These are phyloP conservation scores for Jamesozyma spencerorum DNA, from an alignment of 805 yeast species.

Conservation along the genomic window DNA sequence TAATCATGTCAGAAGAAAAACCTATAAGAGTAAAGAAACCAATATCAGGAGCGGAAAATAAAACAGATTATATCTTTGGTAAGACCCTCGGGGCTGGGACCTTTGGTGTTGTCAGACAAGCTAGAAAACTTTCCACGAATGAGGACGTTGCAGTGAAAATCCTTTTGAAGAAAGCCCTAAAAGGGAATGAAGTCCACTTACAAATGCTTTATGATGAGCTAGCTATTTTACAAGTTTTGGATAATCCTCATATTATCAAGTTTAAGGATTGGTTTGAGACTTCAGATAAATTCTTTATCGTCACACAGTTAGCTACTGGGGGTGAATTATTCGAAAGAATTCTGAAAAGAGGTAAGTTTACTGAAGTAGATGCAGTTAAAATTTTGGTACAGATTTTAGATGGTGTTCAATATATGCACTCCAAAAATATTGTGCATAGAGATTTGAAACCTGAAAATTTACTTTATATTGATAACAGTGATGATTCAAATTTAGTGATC, in stretches of 20 bases:
- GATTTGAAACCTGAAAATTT: slow-evolving; percentile 93
- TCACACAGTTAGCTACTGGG: slow-evolving; percentile 90
- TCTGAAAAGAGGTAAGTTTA: slow-evolving; percentile 68
- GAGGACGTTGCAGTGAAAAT: slow-evolving; percentile 88
- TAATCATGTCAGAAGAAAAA: slow-evolving; percentile 42
- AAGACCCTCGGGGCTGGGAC: slow-evolving; percentile 90
- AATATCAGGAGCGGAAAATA: slow-evolving; percentile 69
- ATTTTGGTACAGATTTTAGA: slow-evolving; percentile 65
- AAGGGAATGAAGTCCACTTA: slow-evolving; percentile 52
- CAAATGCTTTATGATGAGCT: slow-evolving; percentile 74
- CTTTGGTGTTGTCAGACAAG: slow-evolving; percentile 85
- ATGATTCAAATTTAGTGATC: slow-evolving; percentile 64
- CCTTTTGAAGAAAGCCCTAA: slow-evolving; percentile 72
- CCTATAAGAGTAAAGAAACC: too few species aligned
- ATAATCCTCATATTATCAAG: slow-evolving; percentile 82
- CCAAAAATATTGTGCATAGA: slow-evolving; percentile 74
- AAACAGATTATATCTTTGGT: slow-evolving; percentile 64
- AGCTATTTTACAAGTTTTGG: slow-evolving; percentile 51
- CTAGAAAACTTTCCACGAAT: slow-evolving; percentile 39
- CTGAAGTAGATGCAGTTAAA: slow-evolving; percentile 78
- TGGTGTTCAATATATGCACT: slow-evolving; percentile 74
- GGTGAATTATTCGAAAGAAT: slow-evolving; percentile 92
- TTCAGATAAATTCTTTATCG: slow-evolving; percentile 84
- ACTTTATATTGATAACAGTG: slow-evolving; percentile 51
- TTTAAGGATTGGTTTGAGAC: slow-evolving; percentile 91